Evolutionary conservation across 805 yeast species (phyloP).

Genomic region (Saturnispora besseyi): DNA sequence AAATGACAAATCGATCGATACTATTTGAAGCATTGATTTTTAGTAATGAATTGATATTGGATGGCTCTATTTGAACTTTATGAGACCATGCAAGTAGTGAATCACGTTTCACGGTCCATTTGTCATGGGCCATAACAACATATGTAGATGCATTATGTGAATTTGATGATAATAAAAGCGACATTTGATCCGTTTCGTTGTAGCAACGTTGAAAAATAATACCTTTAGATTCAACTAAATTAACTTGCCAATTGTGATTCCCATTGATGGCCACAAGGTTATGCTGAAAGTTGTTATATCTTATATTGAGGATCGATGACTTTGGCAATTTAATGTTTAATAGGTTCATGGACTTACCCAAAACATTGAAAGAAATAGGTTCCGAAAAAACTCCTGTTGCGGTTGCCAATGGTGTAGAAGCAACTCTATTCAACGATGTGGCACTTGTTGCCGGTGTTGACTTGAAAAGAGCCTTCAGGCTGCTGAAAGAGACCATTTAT

Average conservation of each 20-base stretch:
- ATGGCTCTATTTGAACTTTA: background rate
- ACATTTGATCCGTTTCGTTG: constrained; percentile 24
- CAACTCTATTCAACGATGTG: constrained; percentile 13
- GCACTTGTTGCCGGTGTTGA: constrained; percentile 5
- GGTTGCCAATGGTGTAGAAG: constrained; percentile 28
- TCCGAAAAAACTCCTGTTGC: constrained; percentile 40
- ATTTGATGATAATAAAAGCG: constrained; percentile 30
- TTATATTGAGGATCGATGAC: constrained; percentile 29
- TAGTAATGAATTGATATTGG: background rate
- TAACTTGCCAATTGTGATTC: constrained; percentile 17
- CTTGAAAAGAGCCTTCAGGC: constrained; percentile 7
- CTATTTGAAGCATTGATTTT: constrained; percentile 23
- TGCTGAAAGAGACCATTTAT: constrained; percentile 7
- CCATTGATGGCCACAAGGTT: constrained; percentile 39
- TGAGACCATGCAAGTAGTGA: constrained; percentile 38
- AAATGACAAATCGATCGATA: constrained; percentile 32
- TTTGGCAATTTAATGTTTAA: constrained; percentile 38
- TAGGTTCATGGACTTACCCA: constrained; percentile 32
- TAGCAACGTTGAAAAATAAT: constrained; percentile 29
- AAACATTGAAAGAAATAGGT: constrained; percentile 33
- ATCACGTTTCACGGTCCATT: constrained; percentile 33
- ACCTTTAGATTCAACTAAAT: background rate
- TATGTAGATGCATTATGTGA: constrained; percentile 18
- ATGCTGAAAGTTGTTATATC: constrained; percentile 31
- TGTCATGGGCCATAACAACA: background rate